phyloP scores from a whole-genome alignment of 208 protist genomes.

The Tritrichomonas foetus region DNA sequence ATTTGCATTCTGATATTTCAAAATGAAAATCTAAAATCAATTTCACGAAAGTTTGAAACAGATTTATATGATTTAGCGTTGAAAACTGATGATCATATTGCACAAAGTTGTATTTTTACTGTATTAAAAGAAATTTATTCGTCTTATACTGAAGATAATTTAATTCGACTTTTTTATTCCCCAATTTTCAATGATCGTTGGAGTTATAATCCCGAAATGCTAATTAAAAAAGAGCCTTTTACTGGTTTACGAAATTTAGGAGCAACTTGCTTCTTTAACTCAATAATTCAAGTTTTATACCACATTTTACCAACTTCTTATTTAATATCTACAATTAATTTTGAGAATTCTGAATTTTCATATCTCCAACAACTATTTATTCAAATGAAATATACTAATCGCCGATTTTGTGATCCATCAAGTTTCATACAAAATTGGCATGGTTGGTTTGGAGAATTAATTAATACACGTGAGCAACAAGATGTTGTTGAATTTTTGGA shows the following conservation, averaged over 20 bases:
- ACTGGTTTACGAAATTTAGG: background rate
- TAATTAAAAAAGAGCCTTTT: background rate
- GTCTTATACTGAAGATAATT: background rate
- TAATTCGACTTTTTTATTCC: background rate
- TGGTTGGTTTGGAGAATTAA: background rate
- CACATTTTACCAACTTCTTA: background rate
- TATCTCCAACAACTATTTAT: background rate
- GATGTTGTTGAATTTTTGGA: background rate
- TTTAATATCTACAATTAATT: background rate
- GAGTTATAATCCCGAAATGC: background rate
- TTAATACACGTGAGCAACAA: background rate
- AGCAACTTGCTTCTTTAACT: background rate
- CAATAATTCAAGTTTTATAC: background rate
- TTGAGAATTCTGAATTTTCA: background rate
- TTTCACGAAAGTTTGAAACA: too few species aligned
- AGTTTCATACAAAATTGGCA: background rate
- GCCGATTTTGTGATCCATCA: background rate
- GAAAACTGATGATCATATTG: background rate
- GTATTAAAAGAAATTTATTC: background rate
- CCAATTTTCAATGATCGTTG: background rate
- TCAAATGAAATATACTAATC: background rate
- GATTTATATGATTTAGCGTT: background rate
- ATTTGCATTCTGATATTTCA: background rate
- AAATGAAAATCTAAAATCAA: background rate
- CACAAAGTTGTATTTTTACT: background rate